Conservation (phyloP, 179 eudicot genomes). For the Heliamphora pulchella region DNA sequence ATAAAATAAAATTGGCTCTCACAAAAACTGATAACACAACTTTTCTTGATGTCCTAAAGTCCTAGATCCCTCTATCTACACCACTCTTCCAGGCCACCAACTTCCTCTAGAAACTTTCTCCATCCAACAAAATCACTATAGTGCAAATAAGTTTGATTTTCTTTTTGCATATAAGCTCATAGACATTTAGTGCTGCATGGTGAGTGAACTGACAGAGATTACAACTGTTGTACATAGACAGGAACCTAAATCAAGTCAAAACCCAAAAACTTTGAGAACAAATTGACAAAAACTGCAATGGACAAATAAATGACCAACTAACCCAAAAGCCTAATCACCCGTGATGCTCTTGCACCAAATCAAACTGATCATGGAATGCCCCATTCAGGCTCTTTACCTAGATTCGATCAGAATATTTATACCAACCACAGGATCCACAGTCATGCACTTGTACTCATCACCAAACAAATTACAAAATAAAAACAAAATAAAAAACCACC, state of each 20-base stretch:
- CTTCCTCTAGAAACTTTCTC: background rate
- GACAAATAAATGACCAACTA: slow-evolving; percentile 3
- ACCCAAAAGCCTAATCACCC: background rate
- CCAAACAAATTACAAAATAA: too few species aligned
- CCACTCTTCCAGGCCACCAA: background rate
- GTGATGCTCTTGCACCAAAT: background rate
- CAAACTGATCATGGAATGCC: background rate
- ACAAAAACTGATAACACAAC: too few species aligned
- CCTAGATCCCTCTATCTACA: too few species aligned
- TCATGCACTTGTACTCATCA: background rate
- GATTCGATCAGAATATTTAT: background rate
- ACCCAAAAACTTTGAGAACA: background rate
- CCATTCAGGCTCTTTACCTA: background rate
- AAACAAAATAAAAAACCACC: too few species aligned
- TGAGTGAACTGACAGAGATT: background rate
- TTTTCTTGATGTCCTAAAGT: too few species aligned
- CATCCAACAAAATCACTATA: background rate
- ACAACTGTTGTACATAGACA: background rate
- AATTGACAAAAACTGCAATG: background rate
- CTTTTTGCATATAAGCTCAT: background rate
- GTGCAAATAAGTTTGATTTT: background rate
- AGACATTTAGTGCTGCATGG: background rate
- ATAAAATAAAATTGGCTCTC: too few species aligned
- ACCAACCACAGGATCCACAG: background rate
- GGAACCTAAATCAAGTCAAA: background rate